A percentile compares a stretch with the other conserved stretches of the same genome.
phyloP scores from a whole-genome alignment of 768 basidiomycete species.

The Tulasnella sp. region DNA sequence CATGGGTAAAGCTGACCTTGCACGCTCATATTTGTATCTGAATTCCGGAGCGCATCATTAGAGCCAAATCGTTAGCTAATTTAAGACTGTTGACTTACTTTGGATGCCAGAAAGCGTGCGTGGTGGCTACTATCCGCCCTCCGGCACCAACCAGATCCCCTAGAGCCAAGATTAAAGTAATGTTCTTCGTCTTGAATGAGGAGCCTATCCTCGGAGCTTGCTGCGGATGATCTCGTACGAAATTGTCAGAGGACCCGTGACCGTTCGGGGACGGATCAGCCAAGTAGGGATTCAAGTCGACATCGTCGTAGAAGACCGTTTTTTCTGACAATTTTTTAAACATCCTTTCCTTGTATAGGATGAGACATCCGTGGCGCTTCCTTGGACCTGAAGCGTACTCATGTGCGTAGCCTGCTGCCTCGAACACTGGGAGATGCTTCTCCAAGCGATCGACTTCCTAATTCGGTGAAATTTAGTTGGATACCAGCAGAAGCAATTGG shows the following conservation, averaged over 20 bases:
- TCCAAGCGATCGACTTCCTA: slow-evolving; percentile 85
- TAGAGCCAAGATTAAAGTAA: slow-evolving; percentile 65
- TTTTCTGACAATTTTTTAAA: slow-evolving; percentile 40
- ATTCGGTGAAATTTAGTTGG: not conserved
- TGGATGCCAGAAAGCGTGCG: slow-evolving; percentile 95
- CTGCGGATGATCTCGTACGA: not conserved
- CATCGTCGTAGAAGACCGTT: slow-evolving; percentile 59
- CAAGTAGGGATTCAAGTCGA: slow-evolving; percentile 30
- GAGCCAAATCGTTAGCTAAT: not conserved
- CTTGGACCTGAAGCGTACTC: slow-evolving; percentile 56
- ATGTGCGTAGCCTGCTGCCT: slow-evolving; percentile 51
- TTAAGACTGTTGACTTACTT: slow-evolving; percentile 38
- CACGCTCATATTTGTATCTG: slow-evolving; percentile 74
- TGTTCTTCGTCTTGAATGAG: slow-evolving; percentile 68
- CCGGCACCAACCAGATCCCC: slow-evolving; percentile 31
- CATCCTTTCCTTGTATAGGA: slow-evolving; percentile 50
- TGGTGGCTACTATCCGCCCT: slow-evolving; percentile 69
- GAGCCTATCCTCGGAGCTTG: slow-evolving; percentile 36
- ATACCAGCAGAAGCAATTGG: not conserved
- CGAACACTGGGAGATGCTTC: slow-evolving; percentile 56
- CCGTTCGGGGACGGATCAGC: too few relatives aligned
- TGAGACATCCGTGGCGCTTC: slow-evolving; percentile 81
- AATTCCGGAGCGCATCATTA: slow-evolving; percentile 14
- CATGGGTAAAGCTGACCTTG: slow-evolving; percentile 37
- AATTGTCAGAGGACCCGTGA: too few relatives aligned